Conservation (phyloP, 495 filamentous ascomycete genomes). For the Cairneyella variabilis region DNA sequence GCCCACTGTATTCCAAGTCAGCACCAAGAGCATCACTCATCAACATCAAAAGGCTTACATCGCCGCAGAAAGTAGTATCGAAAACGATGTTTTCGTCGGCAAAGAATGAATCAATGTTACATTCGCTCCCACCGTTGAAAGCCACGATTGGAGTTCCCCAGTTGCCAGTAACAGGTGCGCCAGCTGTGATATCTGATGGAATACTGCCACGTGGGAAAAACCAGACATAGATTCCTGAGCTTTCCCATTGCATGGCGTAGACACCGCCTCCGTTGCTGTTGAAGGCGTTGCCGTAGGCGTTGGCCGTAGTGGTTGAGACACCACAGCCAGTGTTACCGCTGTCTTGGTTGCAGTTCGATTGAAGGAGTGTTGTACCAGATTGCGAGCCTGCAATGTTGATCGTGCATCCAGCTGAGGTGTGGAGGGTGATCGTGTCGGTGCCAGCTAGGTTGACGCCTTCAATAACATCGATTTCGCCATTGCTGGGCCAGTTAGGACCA, state of each 20-base stretch:
- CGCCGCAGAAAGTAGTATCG: conserved; percentile 84
- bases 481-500: conserved; percentile 67
- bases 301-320: conserved; percentile 36
- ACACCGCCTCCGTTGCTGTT: conserved; percentile 72
- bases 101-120: conserved; percentile 66
- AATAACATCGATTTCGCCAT: conserved; percentile 89
- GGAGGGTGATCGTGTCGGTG: conserved; percentile 68
- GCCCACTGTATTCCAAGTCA: conserved; percentile 52
- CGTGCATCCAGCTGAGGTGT: conserved; percentile 61
- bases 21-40: background rate
- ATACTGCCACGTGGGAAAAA: conserved; percentile 27
- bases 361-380: conserved; percentile 41
- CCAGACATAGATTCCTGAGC: conserved; percentile 57
- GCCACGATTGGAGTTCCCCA: conserved; percentile 69
- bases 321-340: conserved; percentile 51
- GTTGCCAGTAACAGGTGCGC: conserved; percentile 35
- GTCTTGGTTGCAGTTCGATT: conserved; percentile 53
- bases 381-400: conserved; percentile 42
- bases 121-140: conserved; percentile 53
- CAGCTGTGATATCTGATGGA: conserved; percentile 52
- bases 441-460: conserved; percentile 74
- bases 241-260: conserved; percentile 76
- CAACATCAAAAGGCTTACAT: conserved; percentile 55
- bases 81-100: conserved; percentile 70
- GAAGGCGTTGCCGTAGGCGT: conserved; percentile 65